A percentile compares a stretch with the other conserved stretches of the same genome.
These are phyloP conservation scores for Globisporangium okanoganense DNA, from an alignment of 352 stramenopile genomes.

Conservation along the genomic window DNA sequence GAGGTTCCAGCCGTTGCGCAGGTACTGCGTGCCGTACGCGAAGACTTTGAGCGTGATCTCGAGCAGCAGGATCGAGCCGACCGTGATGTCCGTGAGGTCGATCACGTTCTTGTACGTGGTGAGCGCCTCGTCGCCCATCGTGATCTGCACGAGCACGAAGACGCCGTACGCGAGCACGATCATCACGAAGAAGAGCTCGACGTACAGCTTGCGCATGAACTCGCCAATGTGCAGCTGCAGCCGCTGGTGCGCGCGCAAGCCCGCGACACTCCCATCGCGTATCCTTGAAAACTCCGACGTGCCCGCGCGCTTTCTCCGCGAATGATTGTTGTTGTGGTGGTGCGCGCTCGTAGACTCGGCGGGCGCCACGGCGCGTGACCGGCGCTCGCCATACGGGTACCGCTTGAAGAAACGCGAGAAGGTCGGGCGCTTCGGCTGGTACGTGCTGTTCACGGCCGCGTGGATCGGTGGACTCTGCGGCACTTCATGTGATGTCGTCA, in stretches of 20 bases:
- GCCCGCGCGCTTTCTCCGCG: slow-evolving; percentile 32
- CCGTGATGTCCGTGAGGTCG: slow-evolving; percentile 78
- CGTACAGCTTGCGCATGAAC: slow-evolving; percentile 81
- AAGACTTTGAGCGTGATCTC: slow-evolving; percentile 82
- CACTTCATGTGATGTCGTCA: slow-evolving; percentile 4
- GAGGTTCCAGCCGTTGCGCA: slow-evolving; percentile 64
- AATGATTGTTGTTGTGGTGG: slow-evolving; percentile 7
- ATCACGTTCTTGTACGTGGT: slow-evolving; percentile 58
- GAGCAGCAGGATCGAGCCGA: slow-evolving; percentile 77
- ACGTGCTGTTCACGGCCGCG: slow-evolving; percentile 24
- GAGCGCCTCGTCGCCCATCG: slow-evolving; percentile 55
- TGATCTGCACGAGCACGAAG: slow-evolving; percentile 83
- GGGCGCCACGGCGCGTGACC: slow-evolving; percentile 54
- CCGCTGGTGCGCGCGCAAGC: slow-evolving; percentile 35
- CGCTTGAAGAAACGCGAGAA: slow-evolving; percentile 55
- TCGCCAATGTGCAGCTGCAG: slow-evolving; percentile 56
- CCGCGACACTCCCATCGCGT: slow-evolving; percentile 26
- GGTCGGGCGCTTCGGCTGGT: slow-evolving; percentile 54
- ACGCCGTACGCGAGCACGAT: slow-evolving; percentile 82
- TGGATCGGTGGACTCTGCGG: slow-evolving; percentile 15
- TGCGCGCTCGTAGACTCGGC: slow-evolving; percentile 27
- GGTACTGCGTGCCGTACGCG: slow-evolving; percentile 63
- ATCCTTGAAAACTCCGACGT: slow-evolving; percentile 31
- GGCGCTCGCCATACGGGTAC: slow-evolving; percentile 58
- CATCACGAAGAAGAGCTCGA: slow-evolving; percentile 88